Percentiles rank a stretch among this genome's conserved stretches.
Conservation (phyloP, 768 basidiomycete genomes). For the Termitomyces sp. region DNA sequence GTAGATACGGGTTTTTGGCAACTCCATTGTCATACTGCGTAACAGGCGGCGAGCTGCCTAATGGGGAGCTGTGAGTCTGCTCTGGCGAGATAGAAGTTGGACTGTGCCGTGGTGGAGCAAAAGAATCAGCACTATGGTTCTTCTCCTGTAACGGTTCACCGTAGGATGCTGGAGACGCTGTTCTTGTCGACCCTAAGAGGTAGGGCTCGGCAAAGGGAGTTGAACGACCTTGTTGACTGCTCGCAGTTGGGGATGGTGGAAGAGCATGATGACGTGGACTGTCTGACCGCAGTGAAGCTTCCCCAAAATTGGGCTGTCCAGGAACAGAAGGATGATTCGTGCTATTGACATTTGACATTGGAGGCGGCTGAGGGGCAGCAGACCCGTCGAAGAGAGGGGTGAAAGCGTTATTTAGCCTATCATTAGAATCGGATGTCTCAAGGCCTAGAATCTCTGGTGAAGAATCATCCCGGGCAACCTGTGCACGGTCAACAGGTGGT, state of each 20-base stretch:
- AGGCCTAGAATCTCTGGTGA: neutral
- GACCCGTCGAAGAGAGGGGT: neutral
- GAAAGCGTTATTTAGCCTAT: neutral
- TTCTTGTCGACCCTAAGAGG: conserved; percentile 2
- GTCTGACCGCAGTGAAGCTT: neutral
- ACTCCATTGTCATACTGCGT: neutral
- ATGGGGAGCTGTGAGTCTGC: conserved; percentile 3
- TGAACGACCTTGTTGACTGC: neutral
- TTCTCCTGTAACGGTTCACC: conserved; percentile 2
- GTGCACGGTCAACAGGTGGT: neutral
- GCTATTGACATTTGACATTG: neutral
- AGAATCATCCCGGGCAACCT: neutral
- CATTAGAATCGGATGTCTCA: neutral
- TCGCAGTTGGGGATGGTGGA: conserved; percentile 11
- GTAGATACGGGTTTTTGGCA: conserved; percentile 5
- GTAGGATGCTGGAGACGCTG: conserved; percentile 6
- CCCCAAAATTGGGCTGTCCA: neutral
- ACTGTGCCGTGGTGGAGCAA: neutral
- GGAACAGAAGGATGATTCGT: neutral
- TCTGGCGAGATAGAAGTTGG: neutral
- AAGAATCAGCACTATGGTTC: neutral
- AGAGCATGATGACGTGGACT: conserved; percentile 9
- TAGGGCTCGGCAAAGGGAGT: conserved; percentile 6
- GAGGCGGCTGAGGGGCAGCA: neutral
- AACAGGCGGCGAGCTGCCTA: conserved; percentile 5